Percentiles rank a stretch among this genome's conserved stretches.
Evolutionary conservation across 1,284 basidiomycete genomes (phyloP).

Genomic region (Papiliotrema flavescens): DNA sequence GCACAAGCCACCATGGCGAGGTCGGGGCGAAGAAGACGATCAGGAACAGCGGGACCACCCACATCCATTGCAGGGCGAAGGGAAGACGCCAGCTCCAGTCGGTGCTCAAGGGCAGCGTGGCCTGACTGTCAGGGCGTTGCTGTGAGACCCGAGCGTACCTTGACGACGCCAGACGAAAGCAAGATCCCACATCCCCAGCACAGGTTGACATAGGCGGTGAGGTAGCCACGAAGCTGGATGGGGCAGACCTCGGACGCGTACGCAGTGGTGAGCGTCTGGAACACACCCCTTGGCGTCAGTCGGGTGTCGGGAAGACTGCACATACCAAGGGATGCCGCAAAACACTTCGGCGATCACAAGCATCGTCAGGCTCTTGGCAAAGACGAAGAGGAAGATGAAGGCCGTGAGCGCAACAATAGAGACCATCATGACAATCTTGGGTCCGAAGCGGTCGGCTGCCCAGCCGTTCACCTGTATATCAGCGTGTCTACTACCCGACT

Average conservation of each 20-base stretch:
- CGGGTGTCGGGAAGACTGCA: not conserved
- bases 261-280: conserved; percentile 34
- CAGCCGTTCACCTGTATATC: conserved; percentile 30
- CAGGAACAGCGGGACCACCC: conserved; percentile 35
- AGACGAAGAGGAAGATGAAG: conserved; percentile 34
- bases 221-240: conserved; percentile 20
- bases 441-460: conserved; percentile 45
- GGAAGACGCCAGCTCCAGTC: conserved; percentile 29
- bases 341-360: conserved; percentile 20
- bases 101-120: too few relatives aligned
- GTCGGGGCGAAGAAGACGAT: conserved; percentile 31
- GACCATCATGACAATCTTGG: conserved; percentile 40
- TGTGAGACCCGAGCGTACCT: conserved; percentile 15
- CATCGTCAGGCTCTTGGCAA: conserved; percentile 19
- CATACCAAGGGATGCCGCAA: conserved; percentile 4
- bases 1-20: conserved; percentile 24
- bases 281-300: conserved; percentile 11
- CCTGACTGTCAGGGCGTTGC: not conserved
- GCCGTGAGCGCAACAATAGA: conserved; percentile 31
- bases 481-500: conserved; percentile 14
- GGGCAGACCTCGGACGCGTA: conserved; percentile 12
- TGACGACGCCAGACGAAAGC: conserved; percentile 36
- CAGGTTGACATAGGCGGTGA: conserved; percentile 29
- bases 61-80: conserved; percentile 34
- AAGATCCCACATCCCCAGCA: conserved; percentile 42